A percentile compares a stretch with the other conserved stretches of the same genome.
These are phyloP conservation scores for Halophytophthora polymorphica DNA, from an alignment of 352 stramenopile species.

Conservation along the genomic window DNA sequence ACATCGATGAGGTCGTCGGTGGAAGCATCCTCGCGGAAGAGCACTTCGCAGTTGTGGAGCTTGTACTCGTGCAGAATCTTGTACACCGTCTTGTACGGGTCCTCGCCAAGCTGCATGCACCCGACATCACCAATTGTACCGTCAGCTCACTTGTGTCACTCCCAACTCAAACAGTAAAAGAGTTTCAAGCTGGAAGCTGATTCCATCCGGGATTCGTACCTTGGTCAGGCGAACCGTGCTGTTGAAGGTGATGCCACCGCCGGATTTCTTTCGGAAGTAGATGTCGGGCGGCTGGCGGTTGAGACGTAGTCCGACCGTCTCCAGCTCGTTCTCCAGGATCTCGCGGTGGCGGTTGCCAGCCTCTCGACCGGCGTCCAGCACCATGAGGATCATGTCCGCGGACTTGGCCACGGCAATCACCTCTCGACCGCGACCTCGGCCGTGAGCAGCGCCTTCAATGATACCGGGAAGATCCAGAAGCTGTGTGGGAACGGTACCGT, in stretches of 20 bases:
- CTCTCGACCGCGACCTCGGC: constrained; percentile 96
- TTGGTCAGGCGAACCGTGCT: constrained; percentile 94
- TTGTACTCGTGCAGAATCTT: constrained; percentile 96
- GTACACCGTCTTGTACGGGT: constrained; percentile 88
- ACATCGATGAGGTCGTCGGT: constrained; percentile 99
- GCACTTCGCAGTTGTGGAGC: constrained; percentile 96
- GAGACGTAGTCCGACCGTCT: constrained; percentile 97
- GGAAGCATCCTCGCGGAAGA: constrained; percentile 96
- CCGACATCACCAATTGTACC: too few species aligned
- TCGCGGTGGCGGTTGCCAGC: constrained; percentile 95
- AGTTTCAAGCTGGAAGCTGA: background rate
- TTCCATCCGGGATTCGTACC: constrained; percentile 33
- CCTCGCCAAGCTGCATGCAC: constrained; percentile 62
- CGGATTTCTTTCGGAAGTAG: constrained; percentile 94
- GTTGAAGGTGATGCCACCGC: constrained; percentile 95
- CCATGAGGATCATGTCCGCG: constrained; percentile 99
- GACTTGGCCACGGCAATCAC: constrained; percentile 98
- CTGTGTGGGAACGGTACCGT: constrained; percentile 17
- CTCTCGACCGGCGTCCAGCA: constrained; percentile 98
- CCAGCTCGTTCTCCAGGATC: constrained; percentile 98
- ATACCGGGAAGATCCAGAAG: constrained; percentile 99
- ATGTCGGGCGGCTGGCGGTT: constrained; percentile 97
- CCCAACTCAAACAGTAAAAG: too few species aligned
- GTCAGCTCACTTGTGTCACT: too few species aligned
- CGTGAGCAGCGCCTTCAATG: constrained; percentile 98